Percentiles rank a stretch among this genome's conserved stretches.
Conservation (phyloP, 2,329 filamentous ascomycete genomes). For the Passalora sequoiae region DNA sequence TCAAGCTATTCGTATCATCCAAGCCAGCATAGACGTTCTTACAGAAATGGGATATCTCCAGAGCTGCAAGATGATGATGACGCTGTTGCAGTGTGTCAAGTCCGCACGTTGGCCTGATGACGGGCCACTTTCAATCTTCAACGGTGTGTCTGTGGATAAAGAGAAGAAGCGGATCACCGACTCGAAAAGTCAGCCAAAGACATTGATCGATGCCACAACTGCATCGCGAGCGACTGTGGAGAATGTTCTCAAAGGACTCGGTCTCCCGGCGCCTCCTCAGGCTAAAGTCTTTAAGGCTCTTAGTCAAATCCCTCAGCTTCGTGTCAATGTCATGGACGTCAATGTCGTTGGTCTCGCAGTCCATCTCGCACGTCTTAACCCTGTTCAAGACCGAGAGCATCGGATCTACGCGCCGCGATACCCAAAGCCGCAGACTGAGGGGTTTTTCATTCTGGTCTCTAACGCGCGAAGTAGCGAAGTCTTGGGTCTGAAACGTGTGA, state of each 20-base stretch:
- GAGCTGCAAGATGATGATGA: conserved; percentile 75
- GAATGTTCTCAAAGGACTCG: conserved; percentile 46
- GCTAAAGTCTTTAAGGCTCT: conserved; percentile 55
- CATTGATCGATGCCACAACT: conserved; percentile 39
- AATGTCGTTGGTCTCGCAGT: conserved; percentile 62
- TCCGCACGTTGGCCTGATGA: conserved; percentile 86
- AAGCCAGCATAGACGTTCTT: conserved; percentile 89
- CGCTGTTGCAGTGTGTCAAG: conserved; percentile 85
- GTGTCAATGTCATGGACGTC: conserved; percentile 56
- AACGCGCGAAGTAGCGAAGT: conserved; percentile 67
- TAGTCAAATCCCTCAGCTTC: conserved; percentile 63
- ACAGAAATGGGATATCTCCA: conserved; percentile 80
- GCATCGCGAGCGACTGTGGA: conserved; percentile 32
- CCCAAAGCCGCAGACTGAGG: conserved; percentile 90
- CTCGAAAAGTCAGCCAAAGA: conserved; percentile 31
- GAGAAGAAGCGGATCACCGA: conserved; percentile 40
- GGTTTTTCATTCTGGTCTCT: conserved; percentile 79
- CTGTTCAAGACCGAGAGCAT: conserved; percentile 58
- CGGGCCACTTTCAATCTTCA: conserved; percentile 70
- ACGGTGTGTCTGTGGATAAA: conserved; percentile 55
- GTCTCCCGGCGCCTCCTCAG: conserved; percentile 44
- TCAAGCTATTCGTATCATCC: conserved; percentile 93
- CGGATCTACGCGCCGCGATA: conserved; percentile 83
- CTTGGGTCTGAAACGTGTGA: conserved; percentile 77
- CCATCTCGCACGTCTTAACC: conserved; percentile 61